A percentile compares a stretch with the other conserved stretches of the same genome.
phyloP scores from a whole-genome alignment of 805 yeast genomes.

The Kluyveromyces starmeri region DNA sequence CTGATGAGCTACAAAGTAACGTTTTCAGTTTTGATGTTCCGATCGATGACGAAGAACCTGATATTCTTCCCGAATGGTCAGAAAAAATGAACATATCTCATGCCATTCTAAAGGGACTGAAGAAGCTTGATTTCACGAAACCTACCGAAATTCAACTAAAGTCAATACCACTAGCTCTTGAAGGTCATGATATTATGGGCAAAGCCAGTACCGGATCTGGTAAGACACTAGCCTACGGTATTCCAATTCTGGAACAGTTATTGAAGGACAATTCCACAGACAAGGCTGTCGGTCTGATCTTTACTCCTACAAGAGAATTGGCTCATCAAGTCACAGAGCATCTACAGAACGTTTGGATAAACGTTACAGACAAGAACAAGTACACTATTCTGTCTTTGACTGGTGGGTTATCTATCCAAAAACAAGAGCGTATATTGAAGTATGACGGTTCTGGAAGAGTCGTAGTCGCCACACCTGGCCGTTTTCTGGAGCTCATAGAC shows the following conservation, averaged over 20 bases:
- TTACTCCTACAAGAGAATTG: slow-evolving; percentile 94
- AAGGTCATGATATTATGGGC: slow-evolving; percentile 79
- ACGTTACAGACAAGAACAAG: slow-evolving; percentile 40
- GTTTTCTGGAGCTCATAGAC: slow-evolving; percentile 74
- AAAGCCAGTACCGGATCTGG: slow-evolving; percentile 98
- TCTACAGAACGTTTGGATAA: slow-evolving; percentile 39
- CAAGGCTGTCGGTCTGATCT: slow-evolving; percentile 64
- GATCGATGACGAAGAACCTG: slow-evolving; percentile 28
- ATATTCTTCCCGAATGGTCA: slow-evolving; percentile 56
- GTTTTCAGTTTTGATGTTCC: slow-evolving; percentile 20
- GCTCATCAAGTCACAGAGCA: slow-evolving; percentile 91
- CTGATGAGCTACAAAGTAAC: slow-evolving; percentile 20
- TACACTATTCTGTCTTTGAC: slow-evolving; percentile 67
- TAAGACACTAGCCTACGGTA: slow-evolving; percentile 91
- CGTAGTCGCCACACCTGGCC: slow-evolving; percentile 92
- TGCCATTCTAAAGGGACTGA: slow-evolving; percentile 54
- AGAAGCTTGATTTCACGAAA: slow-evolving; percentile 43
- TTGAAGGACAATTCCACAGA: slow-evolving; percentile 16
- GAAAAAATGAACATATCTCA: slow-evolving; percentile 37
- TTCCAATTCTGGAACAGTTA: slow-evolving; percentile 75
- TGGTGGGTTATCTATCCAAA: slow-evolving; percentile 92
- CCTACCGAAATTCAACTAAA: slow-evolving; percentile 83
- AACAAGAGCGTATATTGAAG: slow-evolving; percentile 72
- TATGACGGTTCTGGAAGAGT: slow-evolving; percentile 61
- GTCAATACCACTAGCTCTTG: slow-evolving; percentile 65